phyloP scores from a whole-genome alignment of 768 basidiomycete species.

The Pulveroboletus sp. region DNA sequence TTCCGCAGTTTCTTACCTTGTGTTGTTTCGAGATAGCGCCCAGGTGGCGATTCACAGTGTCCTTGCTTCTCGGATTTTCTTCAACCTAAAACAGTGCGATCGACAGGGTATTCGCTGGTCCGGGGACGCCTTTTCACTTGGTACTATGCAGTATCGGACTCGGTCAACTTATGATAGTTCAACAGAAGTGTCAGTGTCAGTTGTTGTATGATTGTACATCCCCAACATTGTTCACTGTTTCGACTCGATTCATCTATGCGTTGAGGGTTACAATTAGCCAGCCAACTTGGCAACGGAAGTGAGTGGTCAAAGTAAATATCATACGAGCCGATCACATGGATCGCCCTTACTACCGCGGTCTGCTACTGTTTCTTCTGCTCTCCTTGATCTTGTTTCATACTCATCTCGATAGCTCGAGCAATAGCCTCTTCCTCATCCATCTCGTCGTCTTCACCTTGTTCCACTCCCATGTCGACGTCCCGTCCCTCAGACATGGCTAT shows the following conservation, averaged over 20 bases:
- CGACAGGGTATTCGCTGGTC: background rate
- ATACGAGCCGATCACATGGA: constrained; percentile 2
- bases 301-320: background rate
- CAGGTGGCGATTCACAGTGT: constrained; percentile 28
- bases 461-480: constrained; percentile 47
- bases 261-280: background rate
- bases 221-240: background rate
- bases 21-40: constrained; percentile 12
- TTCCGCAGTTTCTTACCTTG: constrained; percentile 3
- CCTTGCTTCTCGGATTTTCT: constrained; percentile 27
- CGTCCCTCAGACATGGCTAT: constrained; percentile 66
- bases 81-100: constrained; percentile 23
- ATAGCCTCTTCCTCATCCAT: constrained; percentile 88
- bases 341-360: background rate
- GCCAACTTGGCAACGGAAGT: background rate
- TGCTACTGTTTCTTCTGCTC: constrained; percentile 36
- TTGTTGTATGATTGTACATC: background rate
- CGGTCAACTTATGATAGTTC: background rate
- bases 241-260: background rate
- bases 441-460: constrained; percentile 61
- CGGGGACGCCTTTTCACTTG: background rate
- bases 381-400: constrained; percentile 65
- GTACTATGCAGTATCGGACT: constrained; percentile 1
- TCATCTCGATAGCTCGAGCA: constrained; percentile 88
- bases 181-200: background rate